Base-by-base conservation (phyloP, 371 early-diverging fungal genomes). In the Zopfochytrium polystomum region DNA sequence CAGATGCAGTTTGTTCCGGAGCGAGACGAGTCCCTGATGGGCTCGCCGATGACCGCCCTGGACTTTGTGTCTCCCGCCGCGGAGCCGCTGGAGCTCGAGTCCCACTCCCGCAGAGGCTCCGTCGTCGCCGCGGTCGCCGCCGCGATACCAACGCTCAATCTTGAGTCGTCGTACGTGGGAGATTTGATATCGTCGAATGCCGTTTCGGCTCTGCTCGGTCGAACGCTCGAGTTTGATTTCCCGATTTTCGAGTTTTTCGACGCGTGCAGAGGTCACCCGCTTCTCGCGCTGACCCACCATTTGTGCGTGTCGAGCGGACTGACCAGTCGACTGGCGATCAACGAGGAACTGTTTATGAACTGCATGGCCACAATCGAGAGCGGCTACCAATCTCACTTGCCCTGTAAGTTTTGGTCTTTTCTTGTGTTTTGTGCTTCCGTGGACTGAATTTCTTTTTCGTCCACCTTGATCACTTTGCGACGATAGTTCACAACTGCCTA, bases 401-500 rank as follows among this genome's bases (percentile, higher is more conserved):
- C 72, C 23, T 78, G 73, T 73, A 70, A 67, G n/a, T n/a, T n/a
- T n/a, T n/a, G n/a, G n/a, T n/a, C n/a, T n/a, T n/a, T n/a, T n/a
- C n/a, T n/a, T n/a, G n/a, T n/a, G n/a, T n/a, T n/a, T n/a, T 52
- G 50, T 3, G 13, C 22, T 20, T 53, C 7, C 47, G 7, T n/a
- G n/a, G n/a, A 20, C 23, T 42, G 34, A 43, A n/a, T 26, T 15
- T 13, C 13, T 15, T 46, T 25, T 31, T 42, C 54, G 44, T 15
- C 2, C 9, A 47, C 55, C 46, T 15, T n/a, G n/a, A n/a, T n/a
- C n/a, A n/a, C n/a, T n/a, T n/a, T n/a, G n/a, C n/a, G n/a, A n/a
- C n/a, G n/a, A 3, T 48, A 76, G 74, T 67, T 54, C 82, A 81
- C 65, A 81, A 80, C 71, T 73, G 74, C 31, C 58, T 75, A 20